Evolutionary conservation across 768 basidiomycete species (phyloP).

Genomic region (Lactarius quietus): DNA sequence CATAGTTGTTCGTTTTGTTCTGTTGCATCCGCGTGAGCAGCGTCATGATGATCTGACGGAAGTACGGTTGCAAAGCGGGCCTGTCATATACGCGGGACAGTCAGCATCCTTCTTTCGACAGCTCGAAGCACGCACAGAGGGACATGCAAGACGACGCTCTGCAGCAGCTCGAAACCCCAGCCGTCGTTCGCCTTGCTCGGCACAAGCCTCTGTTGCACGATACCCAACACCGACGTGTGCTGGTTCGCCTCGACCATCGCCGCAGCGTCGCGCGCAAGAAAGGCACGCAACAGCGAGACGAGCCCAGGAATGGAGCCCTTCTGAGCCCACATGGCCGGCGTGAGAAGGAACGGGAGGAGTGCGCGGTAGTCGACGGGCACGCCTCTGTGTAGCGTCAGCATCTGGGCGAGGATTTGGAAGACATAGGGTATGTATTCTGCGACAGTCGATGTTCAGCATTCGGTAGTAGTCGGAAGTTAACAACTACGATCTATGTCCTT

Average conservation of each 20-base stretch:
- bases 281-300: conserved; percentile 82
- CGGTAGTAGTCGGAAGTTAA: neutral
- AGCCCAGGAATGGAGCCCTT: conserved; percentile 94
- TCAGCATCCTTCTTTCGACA: conserved; percentile 12
- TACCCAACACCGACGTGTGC: conserved; percentile 73
- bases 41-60: conserved; percentile 70
- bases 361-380: conserved; percentile 76
- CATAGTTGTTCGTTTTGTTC: conserved; percentile 86
- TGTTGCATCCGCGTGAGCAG: conserved; percentile 83
- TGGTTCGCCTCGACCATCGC: conserved; percentile 71
- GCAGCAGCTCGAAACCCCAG: conserved; percentile 88
- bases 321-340: conserved; percentile 85
- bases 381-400: conserved; percentile 77
- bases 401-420: conserved; percentile 95
- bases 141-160: conserved; percentile 67
- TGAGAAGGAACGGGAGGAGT: conserved; percentile 78
- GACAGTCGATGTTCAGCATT: neutral
- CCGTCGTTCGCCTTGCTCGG: conserved; percentile 84
- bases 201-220: conserved; percentile 86
- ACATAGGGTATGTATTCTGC: conserved; percentile 96
- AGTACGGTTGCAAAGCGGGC: conserved; percentile 61
- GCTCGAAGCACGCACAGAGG: conserved; percentile 57
- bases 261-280: conserved; percentile 64
- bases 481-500: conserved; percentile 87
- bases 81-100: conserved; percentile 44